A percentile compares a stretch with the other conserved stretches of the same genome.
These are phyloP conservation scores for Fusarium ambrosium DNA, from an alignment of 2,329 filamentous ascomycete species.

Conservation along the genomic window DNA sequence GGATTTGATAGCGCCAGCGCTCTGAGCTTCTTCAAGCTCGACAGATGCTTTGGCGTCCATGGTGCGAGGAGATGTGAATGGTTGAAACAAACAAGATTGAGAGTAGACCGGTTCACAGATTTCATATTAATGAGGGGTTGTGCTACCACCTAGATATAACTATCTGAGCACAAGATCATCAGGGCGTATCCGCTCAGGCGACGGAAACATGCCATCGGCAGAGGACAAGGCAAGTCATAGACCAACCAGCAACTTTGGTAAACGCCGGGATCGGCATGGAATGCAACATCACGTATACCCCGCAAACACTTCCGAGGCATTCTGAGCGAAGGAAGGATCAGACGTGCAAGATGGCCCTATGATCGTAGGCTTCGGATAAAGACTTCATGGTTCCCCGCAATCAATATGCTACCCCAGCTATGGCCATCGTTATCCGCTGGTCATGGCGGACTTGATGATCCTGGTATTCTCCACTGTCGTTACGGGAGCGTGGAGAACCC, in stretches of 20 bases:
- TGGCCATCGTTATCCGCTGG: background rate
- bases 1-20: background rate
- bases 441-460: background rate
- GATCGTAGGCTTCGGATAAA: background rate
- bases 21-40: slow-evolving; percentile 32
- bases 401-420: background rate
- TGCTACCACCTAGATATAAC: background rate
- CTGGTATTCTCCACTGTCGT: background rate
- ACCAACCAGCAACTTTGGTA: background rate
- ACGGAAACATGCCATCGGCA: background rate
- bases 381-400: background rate
- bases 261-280: background rate
- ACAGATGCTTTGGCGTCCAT: slow-evolving; percentile 34
- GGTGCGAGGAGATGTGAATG: background rate
- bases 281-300: background rate
- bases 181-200: background rate
- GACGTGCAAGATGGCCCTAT: background rate
- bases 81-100: background rate
- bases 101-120: background rate
- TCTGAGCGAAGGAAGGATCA: background rate
- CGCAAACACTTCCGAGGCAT: background rate
- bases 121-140: background rate
- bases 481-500: background rate
- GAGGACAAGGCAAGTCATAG: background rate
- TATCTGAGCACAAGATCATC: background rate